Base-by-base conservation (phyloP, 2,329 filamentous ascomycete genomes). In the Neoscytalidium dimidiatum region DNA sequence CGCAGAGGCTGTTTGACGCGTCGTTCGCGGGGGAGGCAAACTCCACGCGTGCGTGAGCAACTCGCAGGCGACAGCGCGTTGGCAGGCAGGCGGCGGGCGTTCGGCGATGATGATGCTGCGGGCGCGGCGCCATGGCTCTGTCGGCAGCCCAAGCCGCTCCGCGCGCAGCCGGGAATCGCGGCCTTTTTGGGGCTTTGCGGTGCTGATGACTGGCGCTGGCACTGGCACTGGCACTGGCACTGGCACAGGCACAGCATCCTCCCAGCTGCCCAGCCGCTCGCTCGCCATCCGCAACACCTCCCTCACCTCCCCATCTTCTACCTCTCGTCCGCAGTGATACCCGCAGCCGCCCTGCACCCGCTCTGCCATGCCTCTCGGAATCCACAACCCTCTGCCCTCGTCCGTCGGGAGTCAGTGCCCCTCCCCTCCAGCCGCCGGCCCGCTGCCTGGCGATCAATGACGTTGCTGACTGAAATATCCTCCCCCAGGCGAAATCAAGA, bases 401-500 rank as follows among this genome's bases (percentile, higher is more conserved):
- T 83, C 80, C 38, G 82, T 84, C 80, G 76, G 76, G 69, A 84
- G 82, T 84, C 72, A 74, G 82, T 80, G 48, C 43, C 46, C 33
- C 51, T 26, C 31, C 26, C 61, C 23, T 35, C 33, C 52, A 52
- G 62, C 38, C 21, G 13, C 33, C 28, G 56, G 61, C 33, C 26
- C 64, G 61, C 43, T 66, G 62, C 65, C 61, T 33, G 29, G 52
- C 29, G 65, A 65, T 65, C 53, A 63, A 71, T 73, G 71, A 73
- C 72, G 70, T 73, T 38, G 74, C 79, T 77, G 67, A 76, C 72
- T 60, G 65, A 58, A 69, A 64, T 66, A 70, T 56, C 66, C 71
- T 17, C 9, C 48, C 9, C 31, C 79, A 97, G 94, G 92, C 83
- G 95, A 99, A 83, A 98, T 95, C 82, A 95, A 91, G 79, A 99